Conservation (phyloP, 1,139 yeast genomes). For the Taphrina wiesneri region DNA sequence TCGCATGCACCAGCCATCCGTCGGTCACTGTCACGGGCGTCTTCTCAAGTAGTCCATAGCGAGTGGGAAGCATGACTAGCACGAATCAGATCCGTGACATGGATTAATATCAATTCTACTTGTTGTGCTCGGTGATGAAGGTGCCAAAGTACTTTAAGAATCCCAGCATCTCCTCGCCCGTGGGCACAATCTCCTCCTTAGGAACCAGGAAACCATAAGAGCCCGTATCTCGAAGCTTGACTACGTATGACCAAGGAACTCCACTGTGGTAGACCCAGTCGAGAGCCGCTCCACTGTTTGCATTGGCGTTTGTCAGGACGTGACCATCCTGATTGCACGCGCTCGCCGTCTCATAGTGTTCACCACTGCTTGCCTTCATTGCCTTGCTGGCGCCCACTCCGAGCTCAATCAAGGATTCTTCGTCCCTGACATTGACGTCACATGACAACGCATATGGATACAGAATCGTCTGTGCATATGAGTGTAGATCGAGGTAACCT, state of each 20-base stretch:
- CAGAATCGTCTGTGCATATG: conserved; percentile 70
- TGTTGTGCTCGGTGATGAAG: conserved; percentile 50
- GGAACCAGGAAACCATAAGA: conserved; percentile 82
- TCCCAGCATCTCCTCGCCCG: conserved; percentile 69
- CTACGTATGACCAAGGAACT: conserved; percentile 77
- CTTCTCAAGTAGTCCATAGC: no score
- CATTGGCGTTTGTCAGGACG: conserved; percentile 57
- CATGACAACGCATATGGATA: conserved; percentile 85
- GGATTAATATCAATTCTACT: not conserved
- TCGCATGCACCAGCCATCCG: no score
- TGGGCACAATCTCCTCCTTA: conserved; percentile 66
- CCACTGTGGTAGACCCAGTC: conserved; percentile 79
- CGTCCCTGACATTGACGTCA: conserved; percentile 69
- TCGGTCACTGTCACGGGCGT: no score
- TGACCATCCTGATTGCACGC: conserved; percentile 59
- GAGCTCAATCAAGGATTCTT: conserved; percentile 74
- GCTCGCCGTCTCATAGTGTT: conserved; percentile 65
- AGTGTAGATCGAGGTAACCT: conserved; percentile 80
- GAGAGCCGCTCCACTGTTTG: conserved; percentile 78
- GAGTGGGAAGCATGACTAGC: no score
- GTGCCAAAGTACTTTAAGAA: conserved; percentile 69
- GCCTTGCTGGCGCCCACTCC: conserved; percentile 80
- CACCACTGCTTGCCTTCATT: conserved; percentile 63
- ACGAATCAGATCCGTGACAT: not conserved
- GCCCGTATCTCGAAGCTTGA: conserved; percentile 80